Evolutionary conservation across 768 basidiomycete genomes (phyloP), one percentile per base, ranked within the genome.

Genomic region (Tylopilus felleus): DNA sequence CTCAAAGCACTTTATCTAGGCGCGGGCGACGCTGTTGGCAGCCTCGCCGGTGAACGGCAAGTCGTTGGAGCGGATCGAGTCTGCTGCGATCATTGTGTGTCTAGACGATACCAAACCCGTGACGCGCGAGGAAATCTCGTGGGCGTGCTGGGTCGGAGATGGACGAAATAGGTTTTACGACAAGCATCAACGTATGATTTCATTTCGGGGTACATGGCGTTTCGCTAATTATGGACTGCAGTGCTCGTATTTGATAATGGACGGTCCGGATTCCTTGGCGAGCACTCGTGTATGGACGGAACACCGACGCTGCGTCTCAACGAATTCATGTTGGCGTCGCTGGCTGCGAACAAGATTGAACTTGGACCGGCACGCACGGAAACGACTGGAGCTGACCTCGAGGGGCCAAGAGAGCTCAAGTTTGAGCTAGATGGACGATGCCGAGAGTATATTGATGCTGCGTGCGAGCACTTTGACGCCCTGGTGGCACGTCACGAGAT

Each of bases 211-310:
- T 27, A 42, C 12, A 27, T 40, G 53, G 2, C n/a, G 54, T 28
- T n/a, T 49, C 50, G 23, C 49, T 49, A 46, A 56, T 46, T 9
- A 53, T 36, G 27, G 19, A 17, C 10, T 49, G 41, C 36, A 94
- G 93, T 98, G 50, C 83, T 99, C 63, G 91, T 99, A 8, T 96
- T 91, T 65, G 92, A 93, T 55, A 93, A 94, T 61, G 97, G 93
- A 43, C 90, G 92, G 35, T 93, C 92, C 22, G 96, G 90, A 0
- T 99, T 98, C 80, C 74, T 93, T 0, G 90, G 90, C 36, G 87
- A 90, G 67, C 88, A 90, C 71, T 90, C 86, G 19, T 90, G 87
- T 62, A 85, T 88, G 87, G 95, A 98, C 65, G 96, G 96, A 19
- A 98, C 94, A 1, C 90, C 97, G 5, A 98, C 96, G 0, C 77